Conservation (phyloP, 2,329 filamentous ascomycete species). For the Zasmidium citrigriseum region DNA sequence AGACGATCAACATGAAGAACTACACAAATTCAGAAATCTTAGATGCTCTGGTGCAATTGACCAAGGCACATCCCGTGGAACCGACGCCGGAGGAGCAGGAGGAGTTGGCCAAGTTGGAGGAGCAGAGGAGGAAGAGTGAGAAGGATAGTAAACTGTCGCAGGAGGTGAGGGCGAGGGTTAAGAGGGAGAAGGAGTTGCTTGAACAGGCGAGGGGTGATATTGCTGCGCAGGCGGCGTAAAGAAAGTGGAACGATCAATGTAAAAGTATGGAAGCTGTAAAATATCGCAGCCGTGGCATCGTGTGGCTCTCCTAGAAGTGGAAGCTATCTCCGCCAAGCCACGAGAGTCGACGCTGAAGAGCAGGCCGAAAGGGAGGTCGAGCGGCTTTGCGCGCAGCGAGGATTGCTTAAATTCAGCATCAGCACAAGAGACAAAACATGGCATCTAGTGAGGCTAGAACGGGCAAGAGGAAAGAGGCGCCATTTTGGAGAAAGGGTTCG, state of each 20-base stretch:
- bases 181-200: conserved; percentile 63
- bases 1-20: conserved; percentile 60
- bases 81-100: conserved; percentile 61
- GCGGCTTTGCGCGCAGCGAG: too few relatives aligned
- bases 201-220: conserved; percentile 55
- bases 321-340: too few relatives aligned
- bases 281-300: neutral
- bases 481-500: too few relatives aligned
- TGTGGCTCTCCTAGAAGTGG: too few relatives aligned
- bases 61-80: conserved; percentile 59
- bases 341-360: neutral
- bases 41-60: conserved; percentile 61
- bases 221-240: conserved; percentile 19
- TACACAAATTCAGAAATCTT: conserved; percentile 64
- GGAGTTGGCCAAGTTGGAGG: conserved; percentile 60
- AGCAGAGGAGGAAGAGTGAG: conserved; percentile 53
- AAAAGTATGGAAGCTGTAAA: neutral
- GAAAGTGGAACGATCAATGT: neutral
- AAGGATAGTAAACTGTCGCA: conserved; percentile 57
- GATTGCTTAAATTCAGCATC: too few relatives aligned
- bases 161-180: conserved; percentile 58
- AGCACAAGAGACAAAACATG: too few relatives aligned
- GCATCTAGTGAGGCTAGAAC: too few relatives aligned
- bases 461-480: too few relatives aligned
- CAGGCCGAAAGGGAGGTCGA: too few relatives aligned